Conservation (phyloP, 176 grass and related monocot genomes). For the Aegilops speltoides region DNA sequence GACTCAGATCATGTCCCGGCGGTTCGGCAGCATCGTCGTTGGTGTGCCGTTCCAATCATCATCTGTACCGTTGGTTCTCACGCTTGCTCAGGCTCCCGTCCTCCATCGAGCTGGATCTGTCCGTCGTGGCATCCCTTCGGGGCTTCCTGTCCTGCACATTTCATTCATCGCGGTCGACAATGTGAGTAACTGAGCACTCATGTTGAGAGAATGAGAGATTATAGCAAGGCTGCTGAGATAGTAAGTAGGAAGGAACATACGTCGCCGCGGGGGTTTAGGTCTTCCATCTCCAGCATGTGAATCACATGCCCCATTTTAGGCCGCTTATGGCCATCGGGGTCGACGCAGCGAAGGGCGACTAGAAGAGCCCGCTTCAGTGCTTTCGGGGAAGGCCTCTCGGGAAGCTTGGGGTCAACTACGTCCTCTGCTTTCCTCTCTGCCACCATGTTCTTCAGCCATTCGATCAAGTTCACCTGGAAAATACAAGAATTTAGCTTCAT, state of each 20-base stretch:
- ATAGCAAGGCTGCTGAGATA: not conserved
- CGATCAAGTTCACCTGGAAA: constrained; percentile 88
- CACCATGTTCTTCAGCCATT: constrained; percentile 94
- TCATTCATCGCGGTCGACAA: not conserved
- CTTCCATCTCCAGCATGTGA: constrained; percentile 99
- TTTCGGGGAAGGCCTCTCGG: constrained; percentile 77
- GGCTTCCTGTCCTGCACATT: constrained; percentile 58
- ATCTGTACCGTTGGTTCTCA: constrained; percentile 58
- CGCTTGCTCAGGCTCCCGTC: constrained; percentile 60
- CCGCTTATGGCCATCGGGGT: constrained; percentile 84
- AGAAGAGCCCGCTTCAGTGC: constrained; percentile 70
- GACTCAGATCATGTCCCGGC: constrained; percentile 2
- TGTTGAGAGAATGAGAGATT: not conserved
- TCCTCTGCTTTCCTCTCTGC: constrained; percentile 70
- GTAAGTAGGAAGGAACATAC: constrained; percentile 34
- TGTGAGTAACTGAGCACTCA: not conserved
- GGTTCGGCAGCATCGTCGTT: not conserved
- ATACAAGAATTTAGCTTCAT: constrained; percentile 16
- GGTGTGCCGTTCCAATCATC: not conserved
- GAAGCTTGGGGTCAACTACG: constrained; percentile 76
- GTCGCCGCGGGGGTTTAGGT: constrained; percentile 52
- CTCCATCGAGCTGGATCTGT: constrained; percentile 49
- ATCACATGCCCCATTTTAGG: constrained; percentile 98
- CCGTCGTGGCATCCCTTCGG: constrained; percentile 43
- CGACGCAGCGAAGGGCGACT: constrained; percentile 80